These are phyloP conservation scores for Tarenaya hassleriana DNA, from an alignment of 345 rosid species.

Conservation along the genomic window DNA sequence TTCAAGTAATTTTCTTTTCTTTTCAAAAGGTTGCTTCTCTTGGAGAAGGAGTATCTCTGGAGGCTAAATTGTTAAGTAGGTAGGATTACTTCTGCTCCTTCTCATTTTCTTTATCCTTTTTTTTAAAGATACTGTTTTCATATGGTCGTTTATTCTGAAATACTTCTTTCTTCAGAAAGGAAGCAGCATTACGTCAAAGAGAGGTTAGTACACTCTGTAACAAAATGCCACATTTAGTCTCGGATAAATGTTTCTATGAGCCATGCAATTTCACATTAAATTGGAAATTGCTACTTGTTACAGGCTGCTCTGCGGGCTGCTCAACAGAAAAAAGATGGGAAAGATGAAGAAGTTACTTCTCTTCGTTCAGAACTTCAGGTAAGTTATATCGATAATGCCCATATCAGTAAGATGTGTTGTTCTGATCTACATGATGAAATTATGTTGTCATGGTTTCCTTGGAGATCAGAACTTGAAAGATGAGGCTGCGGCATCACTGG, in stretches of 20 bases:
- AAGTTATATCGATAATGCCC: conserved; percentile 19
- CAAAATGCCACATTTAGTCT: conserved; percentile 11
- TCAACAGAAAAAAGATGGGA: conserved; percentile 56
- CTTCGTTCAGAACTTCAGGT: conserved; percentile 78
- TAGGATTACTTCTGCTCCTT: conserved; percentile 23
- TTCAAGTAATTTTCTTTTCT: background rate
- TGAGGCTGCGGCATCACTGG: conserved; percentile 46
- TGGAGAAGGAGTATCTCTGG: conserved; percentile 92
- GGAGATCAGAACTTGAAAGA: conserved; percentile 58
- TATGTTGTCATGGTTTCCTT: conserved; percentile 1
- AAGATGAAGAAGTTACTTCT: conserved; percentile 57
- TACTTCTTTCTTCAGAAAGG: conserved; percentile 49
- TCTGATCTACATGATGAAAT: conserved; percentile 16
- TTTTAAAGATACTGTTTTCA: background rate
- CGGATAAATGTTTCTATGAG: background rate
- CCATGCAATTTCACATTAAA: conserved; percentile 9
- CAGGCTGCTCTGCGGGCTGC: conserved; percentile 91
- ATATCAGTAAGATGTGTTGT: conserved; percentile 8
- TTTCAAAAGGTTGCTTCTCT: conserved; percentile 74
- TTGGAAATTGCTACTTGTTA: conserved; percentile 7
- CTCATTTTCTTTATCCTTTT: conserved; percentile 18
- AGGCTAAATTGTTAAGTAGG: conserved; percentile 91
- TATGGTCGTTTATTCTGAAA: conserved; percentile 7
- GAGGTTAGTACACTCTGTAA: conserved; percentile 44
- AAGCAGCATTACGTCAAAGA: conserved; percentile 83